A percentile compares a stretch with the other conserved stretches of the same genome.
Evolutionary conservation across 768 basidiomycete species (phyloP).

Genomic region (Pluteus cervinus): DNA sequence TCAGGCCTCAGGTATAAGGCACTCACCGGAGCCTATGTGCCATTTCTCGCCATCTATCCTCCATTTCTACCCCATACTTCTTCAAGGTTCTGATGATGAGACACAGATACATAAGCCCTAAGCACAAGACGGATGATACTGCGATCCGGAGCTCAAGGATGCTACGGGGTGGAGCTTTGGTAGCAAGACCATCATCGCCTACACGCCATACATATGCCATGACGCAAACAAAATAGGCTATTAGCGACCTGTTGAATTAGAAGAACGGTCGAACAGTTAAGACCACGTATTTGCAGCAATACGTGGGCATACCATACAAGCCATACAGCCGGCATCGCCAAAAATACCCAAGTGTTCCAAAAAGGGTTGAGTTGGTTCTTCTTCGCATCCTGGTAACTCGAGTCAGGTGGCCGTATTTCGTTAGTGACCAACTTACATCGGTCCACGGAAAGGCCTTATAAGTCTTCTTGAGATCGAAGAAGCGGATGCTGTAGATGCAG

Average conservation of each 20-base stretch:
- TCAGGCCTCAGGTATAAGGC: too few relatives aligned
- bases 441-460: conserved; percentile 58
- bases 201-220: conserved; percentile 48
- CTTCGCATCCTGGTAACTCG: conserved; percentile 41
- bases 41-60: conserved; percentile 11
- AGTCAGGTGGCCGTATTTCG: not conserved
- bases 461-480: conserved; percentile 56
- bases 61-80: conserved; percentile 28
- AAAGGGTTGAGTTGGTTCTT: conserved; percentile 18
- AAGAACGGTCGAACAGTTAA: not conserved
- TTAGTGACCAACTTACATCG: conserved; percentile 25
- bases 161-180: conserved; percentile 18
- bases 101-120: conserved; percentile 39
- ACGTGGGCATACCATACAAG: conserved; percentile 40
- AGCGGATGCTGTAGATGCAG: conserved; percentile 55
- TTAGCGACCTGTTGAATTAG: too few relatives aligned
- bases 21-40: too few relatives aligned
- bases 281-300: conserved; percentile 20
- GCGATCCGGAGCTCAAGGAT: conserved; percentile 29
- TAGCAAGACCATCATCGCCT: conserved; percentile 26
- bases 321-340: conserved; percentile 58
- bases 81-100: conserved; percentile 39
- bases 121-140: conserved; percentile 31
- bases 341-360: conserved; percentile 64
- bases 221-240: conserved; percentile 41